These are phyloP conservation scores for Novymonas esmeraldas DNA, from an alignment of 208 protist genomes.

Conservation along the genomic window DNA sequence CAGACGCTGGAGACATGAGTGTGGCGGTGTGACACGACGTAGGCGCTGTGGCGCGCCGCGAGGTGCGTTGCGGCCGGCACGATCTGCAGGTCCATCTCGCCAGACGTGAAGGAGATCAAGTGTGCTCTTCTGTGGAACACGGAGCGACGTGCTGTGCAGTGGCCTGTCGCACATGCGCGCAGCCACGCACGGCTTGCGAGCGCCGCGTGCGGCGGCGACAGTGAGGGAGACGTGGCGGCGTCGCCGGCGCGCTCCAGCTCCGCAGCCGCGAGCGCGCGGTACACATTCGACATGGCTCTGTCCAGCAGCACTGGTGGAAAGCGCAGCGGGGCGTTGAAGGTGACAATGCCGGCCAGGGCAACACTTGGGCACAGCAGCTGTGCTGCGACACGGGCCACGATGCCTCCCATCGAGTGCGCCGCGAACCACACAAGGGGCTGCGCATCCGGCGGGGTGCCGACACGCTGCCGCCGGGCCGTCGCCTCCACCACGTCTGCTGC, in stretches of 20 bases:
- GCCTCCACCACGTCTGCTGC: conserved; percentile 35
- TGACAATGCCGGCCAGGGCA: conserved; percentile 41
- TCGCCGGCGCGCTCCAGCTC: neutral
- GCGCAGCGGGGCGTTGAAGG: conserved; percentile 49
- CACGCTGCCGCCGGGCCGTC: conserved; percentile 6
- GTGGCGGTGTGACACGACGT: conserved; percentile 13
- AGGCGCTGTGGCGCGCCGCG: neutral
- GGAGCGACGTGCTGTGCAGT: conserved; percentile 1
- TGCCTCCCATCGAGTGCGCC: conserved; percentile 65
- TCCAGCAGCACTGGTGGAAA: conserved; percentile 57
- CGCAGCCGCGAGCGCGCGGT: conserved; percentile 23
- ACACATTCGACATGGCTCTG: conserved; percentile 39
- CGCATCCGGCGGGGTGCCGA: neutral
- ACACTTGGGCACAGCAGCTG: conserved; percentile 11
- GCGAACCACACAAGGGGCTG: conserved; percentile 41
- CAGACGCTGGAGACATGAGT: conserved; percentile 39
- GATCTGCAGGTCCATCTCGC: conserved; percentile 49
- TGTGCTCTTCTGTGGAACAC: conserved; percentile 1
- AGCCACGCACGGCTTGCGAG: neutral
- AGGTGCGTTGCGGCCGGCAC: conserved; percentile 26
- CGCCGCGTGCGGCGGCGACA: neutral
- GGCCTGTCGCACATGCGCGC: neutral
- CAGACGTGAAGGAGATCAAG: conserved; percentile 46
- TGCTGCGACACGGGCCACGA: conserved; percentile 46
- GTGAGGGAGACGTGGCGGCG: neutral